Percentiles rank a stretch among this genome's conserved stretches.
Evolutionary conservation across 495 filamentous ascomycete genomes (phyloP).

Genomic region (Aspergillus egyptiacus): DNA sequence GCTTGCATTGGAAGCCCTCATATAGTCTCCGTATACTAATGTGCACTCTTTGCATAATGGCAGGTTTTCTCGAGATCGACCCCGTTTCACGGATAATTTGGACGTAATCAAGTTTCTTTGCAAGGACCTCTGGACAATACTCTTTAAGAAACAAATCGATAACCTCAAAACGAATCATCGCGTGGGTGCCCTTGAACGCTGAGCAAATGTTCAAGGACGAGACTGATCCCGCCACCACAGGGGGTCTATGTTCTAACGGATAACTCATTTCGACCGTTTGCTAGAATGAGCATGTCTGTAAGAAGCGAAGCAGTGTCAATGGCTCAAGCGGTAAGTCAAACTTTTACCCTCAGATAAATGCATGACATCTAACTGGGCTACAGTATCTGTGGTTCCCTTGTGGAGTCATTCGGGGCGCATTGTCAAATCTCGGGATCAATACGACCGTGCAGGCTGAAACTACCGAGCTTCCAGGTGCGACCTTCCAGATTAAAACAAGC

Average conservation of each 20-base stretch:
- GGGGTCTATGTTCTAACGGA: conserved; percentile 96
- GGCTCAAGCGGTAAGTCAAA: conserved; percentile 68
- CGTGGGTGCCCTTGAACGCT: conserved; percentile 36
- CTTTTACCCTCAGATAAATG: background rate
- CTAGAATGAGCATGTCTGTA: conserved; percentile 74
- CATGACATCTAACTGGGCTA: conserved; percentile 12
- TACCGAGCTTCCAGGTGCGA: conserved; percentile 76
- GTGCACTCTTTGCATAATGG: background rate
- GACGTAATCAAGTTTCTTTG: conserved; percentile 97
- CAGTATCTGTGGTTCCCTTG: conserved; percentile 94
- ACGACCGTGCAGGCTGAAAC: conserved; percentile 88
- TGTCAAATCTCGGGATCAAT: conserved; percentile 84
- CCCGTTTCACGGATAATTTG: conserved; percentile 79
- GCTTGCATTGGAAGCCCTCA: too few relatives aligned
- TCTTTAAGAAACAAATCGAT: conserved; percentile 95
- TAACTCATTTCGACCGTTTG: conserved; percentile 82
- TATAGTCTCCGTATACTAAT: conserved; percentile 1
- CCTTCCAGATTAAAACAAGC: conserved; percentile 92
- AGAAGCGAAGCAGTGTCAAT: conserved; percentile 62
- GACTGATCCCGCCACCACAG: conserved; percentile 29
- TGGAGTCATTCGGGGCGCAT: conserved; percentile 80
- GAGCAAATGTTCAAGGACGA: background rate
- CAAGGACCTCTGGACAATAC: conserved; percentile 91
- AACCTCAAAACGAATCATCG: conserved; percentile 98
- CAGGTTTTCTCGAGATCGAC: conserved; percentile 83